Conservation (phyloP, 192 early-diverging fungal genomes). For the Podila epigama region DNA sequence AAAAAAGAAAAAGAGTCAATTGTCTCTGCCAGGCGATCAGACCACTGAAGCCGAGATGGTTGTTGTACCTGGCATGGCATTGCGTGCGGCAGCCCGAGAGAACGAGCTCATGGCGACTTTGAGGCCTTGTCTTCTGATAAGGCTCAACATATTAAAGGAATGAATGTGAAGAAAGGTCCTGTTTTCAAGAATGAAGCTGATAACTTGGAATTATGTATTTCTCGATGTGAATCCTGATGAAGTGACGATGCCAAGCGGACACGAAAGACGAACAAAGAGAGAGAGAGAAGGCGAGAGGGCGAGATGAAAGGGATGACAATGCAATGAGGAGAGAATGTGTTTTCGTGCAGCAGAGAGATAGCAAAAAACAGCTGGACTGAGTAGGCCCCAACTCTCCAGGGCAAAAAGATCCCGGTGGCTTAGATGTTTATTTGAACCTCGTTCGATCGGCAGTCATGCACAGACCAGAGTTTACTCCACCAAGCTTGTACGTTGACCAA, state of each 20-base stretch:
- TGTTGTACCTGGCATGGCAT: neutral
- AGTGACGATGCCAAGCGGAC: neutral
- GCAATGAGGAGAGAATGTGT: neutral
- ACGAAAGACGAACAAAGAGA: neutral
- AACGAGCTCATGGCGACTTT: slow-evolving; percentile 25
- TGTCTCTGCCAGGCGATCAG: neutral
- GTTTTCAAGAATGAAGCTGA: neutral
- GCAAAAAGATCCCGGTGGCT: slow-evolving; percentile 49
- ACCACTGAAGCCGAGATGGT: too few species aligned
- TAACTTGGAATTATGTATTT: neutral
- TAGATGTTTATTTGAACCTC: slow-evolving; percentile 12
- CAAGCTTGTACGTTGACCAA: slow-evolving; percentile 1
- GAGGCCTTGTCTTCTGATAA: slow-evolving; percentile 36
- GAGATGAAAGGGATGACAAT: neutral
- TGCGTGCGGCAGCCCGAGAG: neutral
- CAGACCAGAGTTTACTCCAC: too few species aligned
- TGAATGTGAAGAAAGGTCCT: neutral
- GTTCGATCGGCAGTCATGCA: slow-evolving; percentile 11
- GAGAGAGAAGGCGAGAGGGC: neutral
- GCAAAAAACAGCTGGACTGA: too few species aligned
- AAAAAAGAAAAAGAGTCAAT: neutral
- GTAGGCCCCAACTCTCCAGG: too few species aligned
- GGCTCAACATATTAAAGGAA: slow-evolving; percentile 26
- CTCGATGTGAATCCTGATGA: neutral
- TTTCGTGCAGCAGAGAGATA: too few species aligned